Evolutionary conservation across 805 yeast species (phyloP).

Genomic region (Torulaspora maleeae): DNA sequence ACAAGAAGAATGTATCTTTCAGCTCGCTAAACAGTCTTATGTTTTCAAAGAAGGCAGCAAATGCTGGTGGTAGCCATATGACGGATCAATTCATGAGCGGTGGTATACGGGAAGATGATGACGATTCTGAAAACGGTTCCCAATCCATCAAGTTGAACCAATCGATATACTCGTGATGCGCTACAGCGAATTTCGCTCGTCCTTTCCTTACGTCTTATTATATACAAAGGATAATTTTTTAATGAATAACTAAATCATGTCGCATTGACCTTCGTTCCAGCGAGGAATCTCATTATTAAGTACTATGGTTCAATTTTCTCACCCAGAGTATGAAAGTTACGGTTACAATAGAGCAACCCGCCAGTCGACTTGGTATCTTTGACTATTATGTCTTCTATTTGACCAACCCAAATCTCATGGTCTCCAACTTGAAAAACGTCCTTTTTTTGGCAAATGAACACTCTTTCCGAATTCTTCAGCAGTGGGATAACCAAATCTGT

Average conservation of each 20-base stretch:
- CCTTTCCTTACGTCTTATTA: not conserved
- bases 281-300: not conserved
- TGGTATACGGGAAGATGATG: slow-evolving; percentile 30
- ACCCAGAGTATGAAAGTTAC: slow-evolving; percentile 54
- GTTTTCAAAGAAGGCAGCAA: slow-evolving; percentile 32
- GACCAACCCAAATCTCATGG: slow-evolving; percentile 89
- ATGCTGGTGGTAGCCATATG: slow-evolving; percentile 18
- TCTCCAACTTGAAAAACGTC: slow-evolving; percentile 60
- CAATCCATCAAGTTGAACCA: slow-evolving; percentile 27
- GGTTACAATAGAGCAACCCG: slow-evolving; percentile 61
- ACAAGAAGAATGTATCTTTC: slow-evolving; percentile 35
- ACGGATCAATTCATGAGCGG: slow-evolving; percentile 31
- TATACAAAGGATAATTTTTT: slow-evolving; percentile 1
- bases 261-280: not conserved
- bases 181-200: not conserved
- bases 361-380: slow-evolving; percentile 42
- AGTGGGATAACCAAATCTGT: slow-evolving; percentile 46
- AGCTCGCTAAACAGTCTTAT: slow-evolving; percentile 34
- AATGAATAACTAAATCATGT: slow-evolving; percentile 2
- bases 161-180: slow-evolving; percentile 29
- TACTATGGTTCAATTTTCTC: slow-evolving; percentile 20
- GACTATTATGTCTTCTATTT: slow-evolving; percentile 54
- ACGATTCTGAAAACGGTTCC: slow-evolving; percentile 19
- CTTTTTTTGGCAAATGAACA: slow-evolving; percentile 55
- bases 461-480: slow-evolving; percentile 51